A percentile compares a stretch with the other conserved stretches of the same genome.
phyloP scores from a whole-genome alignment of 371 early-diverging fungal species.

The Conidiobolus incongruus region DNA sequence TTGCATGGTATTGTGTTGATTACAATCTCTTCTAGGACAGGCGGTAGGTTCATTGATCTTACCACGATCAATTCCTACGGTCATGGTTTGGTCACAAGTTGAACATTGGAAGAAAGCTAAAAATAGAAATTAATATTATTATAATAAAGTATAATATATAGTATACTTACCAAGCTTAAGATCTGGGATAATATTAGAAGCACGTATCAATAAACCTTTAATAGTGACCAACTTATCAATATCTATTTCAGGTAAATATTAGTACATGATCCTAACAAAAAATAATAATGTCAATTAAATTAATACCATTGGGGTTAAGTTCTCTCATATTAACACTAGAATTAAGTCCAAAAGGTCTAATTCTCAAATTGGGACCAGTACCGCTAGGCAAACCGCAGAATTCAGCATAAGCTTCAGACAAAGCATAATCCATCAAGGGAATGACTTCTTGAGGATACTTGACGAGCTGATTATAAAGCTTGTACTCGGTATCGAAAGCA shows the following conservation, averaged over 20 bases:
- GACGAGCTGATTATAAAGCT: conserved; percentile 66
- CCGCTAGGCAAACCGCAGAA: conserved; percentile 29
- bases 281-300: not conserved
- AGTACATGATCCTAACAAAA: too few relatives aligned
- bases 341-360: conserved; percentile 82
- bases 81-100: conserved; percentile 59
- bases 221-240: conserved; percentile 95
- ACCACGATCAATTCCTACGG: conserved; percentile 77
- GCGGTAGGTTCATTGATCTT: conserved; percentile 79
- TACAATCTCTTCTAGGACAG: conserved; percentile 69
- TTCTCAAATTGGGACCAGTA: conserved; percentile 14
- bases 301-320: conserved; percentile 61
- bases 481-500: conserved; percentile 29
- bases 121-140: not conserved
- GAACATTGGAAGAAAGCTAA: conserved; percentile 78
- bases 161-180: conserved; percentile 39
- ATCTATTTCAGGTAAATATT: conserved; percentile 31
- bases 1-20: conserved; percentile 53
- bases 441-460: conserved; percentile 97
- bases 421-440: conserved; percentile 79
- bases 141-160: not conserved
- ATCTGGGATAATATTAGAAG: conserved; percentile 89
- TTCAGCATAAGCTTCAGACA: conserved; percentile 59
- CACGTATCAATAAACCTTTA: conserved; percentile 89
- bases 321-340: conserved; percentile 76